These are phyloP conservation scores for Debaryomyces castellii DNA, from an alignment of 805 yeast species.

Conservation along the genomic window DNA sequence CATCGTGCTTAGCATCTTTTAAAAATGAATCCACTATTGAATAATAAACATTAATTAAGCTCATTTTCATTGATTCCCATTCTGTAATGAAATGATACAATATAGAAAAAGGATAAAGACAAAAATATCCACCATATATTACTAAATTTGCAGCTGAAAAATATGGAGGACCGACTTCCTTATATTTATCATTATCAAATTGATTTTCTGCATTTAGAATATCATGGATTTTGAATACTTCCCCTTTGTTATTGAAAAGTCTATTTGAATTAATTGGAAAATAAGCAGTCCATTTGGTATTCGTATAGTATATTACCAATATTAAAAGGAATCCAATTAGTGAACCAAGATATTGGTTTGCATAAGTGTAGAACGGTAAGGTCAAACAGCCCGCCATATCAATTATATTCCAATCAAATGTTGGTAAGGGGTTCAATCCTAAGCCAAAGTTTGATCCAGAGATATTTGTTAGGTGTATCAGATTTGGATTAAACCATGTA, in stretches of 20 bases:
- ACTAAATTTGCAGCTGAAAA: conserved; percentile 63
- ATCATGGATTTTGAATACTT: conserved; percentile 44
- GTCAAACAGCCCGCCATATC: conserved; percentile 40
- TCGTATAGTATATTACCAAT: conserved; percentile 41
- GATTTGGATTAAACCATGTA: conserved; percentile 41
- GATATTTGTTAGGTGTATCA: conserved; percentile 39
- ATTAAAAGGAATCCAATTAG: conserved; percentile 33
- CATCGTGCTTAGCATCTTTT: conserved; percentile 5
- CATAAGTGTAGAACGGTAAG: conserved; percentile 43
- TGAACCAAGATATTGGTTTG: conserved; percentile 38
- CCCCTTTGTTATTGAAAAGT: conserved; percentile 53
- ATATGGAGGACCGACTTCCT: conserved; percentile 63
- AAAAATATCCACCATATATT: conserved; percentile 56
- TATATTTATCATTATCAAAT: conserved; percentile 49
- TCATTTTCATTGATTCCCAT: conserved; percentile 40
- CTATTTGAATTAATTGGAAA: conserved; percentile 53
- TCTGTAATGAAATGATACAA: conserved; percentile 48
- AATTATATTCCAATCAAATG: conserved; percentile 44
- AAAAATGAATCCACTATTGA: conserved; percentile 28
- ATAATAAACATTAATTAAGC: conserved; percentile 34
- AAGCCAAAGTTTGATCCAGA: conserved; percentile 38
- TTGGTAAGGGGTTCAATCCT: conserved; percentile 42
- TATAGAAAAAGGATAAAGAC: conserved; percentile 55
- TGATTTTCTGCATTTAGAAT: conserved; percentile 43
- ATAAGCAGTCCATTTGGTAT: conserved; percentile 49